Evolutionary conservation across 2,329 filamentous ascomycete species (phyloP), one percentile per base, ranked within the genome.

Genomic region (Claviceps sorghi): DNA sequence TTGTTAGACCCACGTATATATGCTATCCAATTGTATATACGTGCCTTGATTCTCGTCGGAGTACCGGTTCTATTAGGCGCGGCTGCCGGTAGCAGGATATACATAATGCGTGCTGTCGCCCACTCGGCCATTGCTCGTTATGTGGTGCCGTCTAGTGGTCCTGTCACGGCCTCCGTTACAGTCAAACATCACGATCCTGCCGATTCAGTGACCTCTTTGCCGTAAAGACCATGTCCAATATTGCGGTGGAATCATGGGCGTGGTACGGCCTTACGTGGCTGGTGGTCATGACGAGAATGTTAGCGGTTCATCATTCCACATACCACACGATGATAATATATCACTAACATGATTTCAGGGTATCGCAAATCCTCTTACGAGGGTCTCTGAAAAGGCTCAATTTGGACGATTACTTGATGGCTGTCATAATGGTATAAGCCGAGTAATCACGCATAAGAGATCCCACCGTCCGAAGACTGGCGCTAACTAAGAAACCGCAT

Each of bases 321-420:
- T 30, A 17, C 22, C 1, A 29, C 8, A 38, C n/a, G 4, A 30
- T 5, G 26, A 29, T n/a, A 34, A 19, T 17, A 36, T 40, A 22
- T 38, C 10, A 30, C 41, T 53, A 8, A 53, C 30, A 22, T 4
- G 21, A 17, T 1, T 4, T 29, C 43, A 70, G 67, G 58, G 56
- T 61, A 47, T 71, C 69, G 36, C 68, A 72, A 58, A 64, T 64
- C 43, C 54, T 70, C 19, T 60, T 70, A 48, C 58, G 69, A 13
- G 69, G 71, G 7, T 74, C 76, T 2, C 58, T 76, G 50, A 71
- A 64, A 52, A 71, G 72, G 51, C 67, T 80, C 40, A 76, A 80
- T 57, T 26, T 63, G 2, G 78, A 82, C 54, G 79, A 82, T 61
- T 75, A 67, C 56, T 58, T 81, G 30, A 80, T 81, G 73, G 3